These are phyloP conservation scores for Cystofilobasidium capitatum DNA, from an alignment of 768 basidiomycete genomes.

Conservation along the genomic window DNA sequence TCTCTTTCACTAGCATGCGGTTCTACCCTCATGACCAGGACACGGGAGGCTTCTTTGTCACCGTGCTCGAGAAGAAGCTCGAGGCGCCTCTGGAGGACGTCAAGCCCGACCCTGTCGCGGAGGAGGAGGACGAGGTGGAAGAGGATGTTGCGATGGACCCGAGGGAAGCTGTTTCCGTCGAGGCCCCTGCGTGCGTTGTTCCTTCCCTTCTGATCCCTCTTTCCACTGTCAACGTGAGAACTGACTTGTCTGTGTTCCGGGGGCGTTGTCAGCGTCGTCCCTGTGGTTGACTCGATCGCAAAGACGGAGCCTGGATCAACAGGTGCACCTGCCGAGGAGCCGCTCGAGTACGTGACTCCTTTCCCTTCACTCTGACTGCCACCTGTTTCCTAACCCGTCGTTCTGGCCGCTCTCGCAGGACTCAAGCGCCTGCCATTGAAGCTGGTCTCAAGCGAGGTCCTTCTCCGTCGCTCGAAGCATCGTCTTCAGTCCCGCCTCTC, in stretches of 20 bases:
- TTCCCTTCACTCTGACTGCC: not conserved
- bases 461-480: constrained; percentile 30
- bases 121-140: not conserved
- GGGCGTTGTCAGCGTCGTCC: not conserved
- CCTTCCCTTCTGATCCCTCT: not conserved
- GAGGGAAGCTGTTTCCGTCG: not conserved
- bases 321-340: constrained; percentile 22
- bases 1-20: constrained; percentile 52
- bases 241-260: not conserved
- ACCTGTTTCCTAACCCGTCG: not conserved
- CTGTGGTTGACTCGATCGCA: constrained; percentile 19
- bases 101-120: not conserved
- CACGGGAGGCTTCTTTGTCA: constrained; percentile 96
- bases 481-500: constrained; percentile 18
- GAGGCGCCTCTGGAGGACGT: not conserved
- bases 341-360: constrained; percentile 10
- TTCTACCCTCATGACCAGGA: constrained; percentile 93
- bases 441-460: constrained; percentile 32
- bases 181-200: not conserved
- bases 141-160: not conserved
- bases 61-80: constrained; percentile 51
- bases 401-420: not conserved
- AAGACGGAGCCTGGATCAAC: constrained; percentile 22
- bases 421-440: not conserved
- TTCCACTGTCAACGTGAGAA: not conserved